Conservation (phyloP, 495 filamentous ascomycete species). For the Cryomyces minteri region DNA sequence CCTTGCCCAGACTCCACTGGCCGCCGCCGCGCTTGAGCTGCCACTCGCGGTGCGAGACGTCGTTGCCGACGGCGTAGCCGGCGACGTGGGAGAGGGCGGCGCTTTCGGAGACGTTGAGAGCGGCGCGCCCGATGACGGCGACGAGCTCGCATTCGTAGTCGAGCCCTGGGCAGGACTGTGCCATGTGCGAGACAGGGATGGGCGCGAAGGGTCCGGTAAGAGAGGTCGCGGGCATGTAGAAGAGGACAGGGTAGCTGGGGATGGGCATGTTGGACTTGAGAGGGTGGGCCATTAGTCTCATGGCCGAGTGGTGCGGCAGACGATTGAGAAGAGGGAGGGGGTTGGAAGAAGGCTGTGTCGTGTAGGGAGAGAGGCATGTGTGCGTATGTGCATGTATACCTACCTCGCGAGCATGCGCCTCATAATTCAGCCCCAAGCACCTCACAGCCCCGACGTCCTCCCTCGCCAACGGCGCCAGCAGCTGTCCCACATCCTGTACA, state of each 20-base stretch:
- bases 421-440: slow-evolving; percentile 71
- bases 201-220: slow-evolving; percentile 50
- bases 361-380: too few relatives aligned
- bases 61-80: slow-evolving; percentile 68
- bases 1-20: slow-evolving; percentile 70
- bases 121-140: slow-evolving; percentile 54
- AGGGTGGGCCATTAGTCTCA: too few relatives aligned
- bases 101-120: slow-evolving; percentile 43
- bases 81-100: slow-evolving; percentile 57
- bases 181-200: slow-evolving; percentile 42
- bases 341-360: too few relatives aligned
- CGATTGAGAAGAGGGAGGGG: too few relatives aligned
- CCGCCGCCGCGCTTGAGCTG: slow-evolving; percentile 62
- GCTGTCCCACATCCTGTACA: slow-evolving; percentile 37
- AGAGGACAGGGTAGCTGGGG: slow-evolving; percentile 60
- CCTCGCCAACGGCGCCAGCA: slow-evolving; percentile 50
- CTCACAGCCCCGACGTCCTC: slow-evolving; percentile 56
- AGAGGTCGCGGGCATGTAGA: slow-evolving; percentile 67
- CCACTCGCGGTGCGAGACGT: slow-evolving; percentile 72
- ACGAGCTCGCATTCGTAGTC: slow-evolving; percentile 84
- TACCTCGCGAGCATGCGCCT: slow-evolving; percentile 61
- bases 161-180: slow-evolving; percentile 40
- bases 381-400: too few relatives aligned
- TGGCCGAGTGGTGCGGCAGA: too few relatives aligned
- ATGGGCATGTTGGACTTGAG: slow-evolving; percentile 51